These are phyloP conservation scores for Erodium moschatum DNA, from an alignment of 441 rosid genomes.

Conservation along the genomic window DNA sequence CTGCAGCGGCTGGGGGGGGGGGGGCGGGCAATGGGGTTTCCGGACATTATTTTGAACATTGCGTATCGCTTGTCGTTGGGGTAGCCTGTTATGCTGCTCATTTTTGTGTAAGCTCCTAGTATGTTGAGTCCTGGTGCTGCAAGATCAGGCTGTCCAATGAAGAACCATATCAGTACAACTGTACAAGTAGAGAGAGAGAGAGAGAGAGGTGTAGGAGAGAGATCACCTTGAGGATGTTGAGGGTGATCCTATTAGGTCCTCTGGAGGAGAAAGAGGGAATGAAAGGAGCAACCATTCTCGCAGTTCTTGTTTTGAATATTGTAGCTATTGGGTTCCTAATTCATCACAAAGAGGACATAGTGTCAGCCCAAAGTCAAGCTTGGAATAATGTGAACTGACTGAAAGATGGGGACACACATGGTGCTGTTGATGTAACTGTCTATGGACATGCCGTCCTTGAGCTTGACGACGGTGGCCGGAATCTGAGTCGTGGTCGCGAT, in stretches of 20 bases:
- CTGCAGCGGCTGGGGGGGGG: not conserved
- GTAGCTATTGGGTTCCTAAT: conserved; percentile 57
- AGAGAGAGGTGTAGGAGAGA: no score
- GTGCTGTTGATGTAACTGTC: not conserved
- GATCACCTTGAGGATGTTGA: conserved; percentile 43
- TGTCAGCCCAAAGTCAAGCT: no score
- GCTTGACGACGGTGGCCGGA: conserved; percentile 32
- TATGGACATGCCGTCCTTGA: conserved; percentile 27
- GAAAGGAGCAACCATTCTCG: conserved; percentile 33
- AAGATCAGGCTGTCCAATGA: conserved; percentile 45
- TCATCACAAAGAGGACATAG: no score
- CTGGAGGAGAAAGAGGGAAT: conserved; percentile 59
- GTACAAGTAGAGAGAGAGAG: no score
- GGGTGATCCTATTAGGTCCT: conserved; percentile 49
- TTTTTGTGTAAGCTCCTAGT: conserved; percentile 40
- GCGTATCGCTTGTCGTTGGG: conserved; percentile 28
- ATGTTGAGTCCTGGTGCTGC: conserved; percentile 59
- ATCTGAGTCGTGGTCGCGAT: conserved; percentile 31
- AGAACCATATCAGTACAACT: not conserved
- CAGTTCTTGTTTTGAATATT: conserved; percentile 40
- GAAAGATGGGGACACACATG: not conserved
- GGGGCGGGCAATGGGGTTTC: conserved; percentile 67
- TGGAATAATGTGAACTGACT: no score
- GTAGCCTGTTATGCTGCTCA: conserved; percentile 30
- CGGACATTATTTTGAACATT: conserved; percentile 40